phyloP scores from a whole-genome alignment of 2,329 filamentous ascomycete species.

The Aspergillus costaricaensis region DNA sequence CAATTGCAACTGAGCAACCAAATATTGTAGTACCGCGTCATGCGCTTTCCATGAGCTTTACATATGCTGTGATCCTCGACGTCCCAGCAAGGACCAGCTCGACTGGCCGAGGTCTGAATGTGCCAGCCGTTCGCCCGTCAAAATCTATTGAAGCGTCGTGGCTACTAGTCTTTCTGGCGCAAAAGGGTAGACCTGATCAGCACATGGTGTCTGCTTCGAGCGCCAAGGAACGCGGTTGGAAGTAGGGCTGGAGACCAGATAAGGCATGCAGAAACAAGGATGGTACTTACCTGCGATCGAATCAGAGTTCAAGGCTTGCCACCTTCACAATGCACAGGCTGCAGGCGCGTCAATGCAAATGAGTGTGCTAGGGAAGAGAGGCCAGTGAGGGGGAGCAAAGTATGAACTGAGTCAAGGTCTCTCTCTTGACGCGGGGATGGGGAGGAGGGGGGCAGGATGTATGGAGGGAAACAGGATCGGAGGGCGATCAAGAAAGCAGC shows the following conservation, averaged over 20 bases:
- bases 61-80: slow-evolving; percentile 6
- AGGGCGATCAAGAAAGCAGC: background rate
- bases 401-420: slow-evolving; percentile 7
- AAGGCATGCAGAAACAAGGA: slow-evolving; percentile 1
- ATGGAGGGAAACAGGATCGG: background rate
- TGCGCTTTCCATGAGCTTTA: slow-evolving; percentile 13
- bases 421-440: slow-evolving; percentile 6
- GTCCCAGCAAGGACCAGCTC: background rate
- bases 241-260: slow-evolving; percentile 1
- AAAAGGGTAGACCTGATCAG: slow-evolving; percentile 4
- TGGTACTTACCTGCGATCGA: slow-evolving; percentile 12
- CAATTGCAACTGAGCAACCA: slow-evolving; percentile 6
- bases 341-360: background rate
- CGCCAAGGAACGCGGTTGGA: slow-evolving; percentile 8
- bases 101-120: background rate
- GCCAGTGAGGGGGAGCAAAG: slow-evolving; percentile 1
- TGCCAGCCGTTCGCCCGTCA: slow-evolving; percentile 10
- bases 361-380: background rate
- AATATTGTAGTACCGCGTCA: slow-evolving; percentile 6
- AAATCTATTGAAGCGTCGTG: slow-evolving; percentile 1
- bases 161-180: slow-evolving; percentile 9
- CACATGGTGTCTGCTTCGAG: slow-evolving; percentile 1
- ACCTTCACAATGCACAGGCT: background rate
- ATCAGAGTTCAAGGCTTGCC: slow-evolving; percentile 1
- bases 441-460: background rate